Base-by-base conservation (phyloP, 2,329 filamentous ascomycete genomes). In the Dothideomycetes sp. region DNA sequence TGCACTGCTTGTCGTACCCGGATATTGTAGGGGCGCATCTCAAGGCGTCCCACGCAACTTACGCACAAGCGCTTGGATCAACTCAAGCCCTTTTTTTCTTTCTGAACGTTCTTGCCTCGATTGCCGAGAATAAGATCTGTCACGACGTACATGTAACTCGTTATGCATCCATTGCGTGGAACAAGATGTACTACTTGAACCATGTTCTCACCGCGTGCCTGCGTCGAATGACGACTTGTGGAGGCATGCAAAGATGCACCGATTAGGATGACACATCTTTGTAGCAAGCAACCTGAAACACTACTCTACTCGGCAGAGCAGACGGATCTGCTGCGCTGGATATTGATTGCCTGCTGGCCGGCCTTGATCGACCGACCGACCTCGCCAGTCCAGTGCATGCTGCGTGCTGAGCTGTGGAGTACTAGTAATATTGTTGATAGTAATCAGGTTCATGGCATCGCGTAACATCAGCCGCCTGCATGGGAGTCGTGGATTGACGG, bases 211-310 rank as follows among this genome's bases (percentile, higher is more conserved):
- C 13, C 37, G 37, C 37, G 37, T 40, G 37, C 37, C 37, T 40
- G 37, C 37, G 37, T 40, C 18, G 20, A 31, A 24, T 13, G 35
- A n/a, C 33, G 12, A 33, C 36, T 13, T 18, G 7, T 29, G 10
- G 27, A 29, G 6, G n/a, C 22, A 32, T 33, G 37, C 29, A 40
- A 40, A 28, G 36, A 32, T 15, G 15, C 36, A 40, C 36, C 28
- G 32, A 15, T n/a, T n/a, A 33, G 19, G 5, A 20, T 40, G 37
- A 40, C 29, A 40, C 20, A 32, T 40, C 23, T n/a, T n/a, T n/a
- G n/a, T 25, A 40, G 37, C 37, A 40, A 40, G 37, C 37, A 40
- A 32, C 29, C 10, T 40, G 37, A 40, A 40, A 40, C 37, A 22
- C 37, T 27, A 40, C 24, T 5, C 10, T 10, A 40, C n/a, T n/a